Conservation (phyloP, 495 filamentous ascomycete genomes). For the Viridothelium virens region DNA sequence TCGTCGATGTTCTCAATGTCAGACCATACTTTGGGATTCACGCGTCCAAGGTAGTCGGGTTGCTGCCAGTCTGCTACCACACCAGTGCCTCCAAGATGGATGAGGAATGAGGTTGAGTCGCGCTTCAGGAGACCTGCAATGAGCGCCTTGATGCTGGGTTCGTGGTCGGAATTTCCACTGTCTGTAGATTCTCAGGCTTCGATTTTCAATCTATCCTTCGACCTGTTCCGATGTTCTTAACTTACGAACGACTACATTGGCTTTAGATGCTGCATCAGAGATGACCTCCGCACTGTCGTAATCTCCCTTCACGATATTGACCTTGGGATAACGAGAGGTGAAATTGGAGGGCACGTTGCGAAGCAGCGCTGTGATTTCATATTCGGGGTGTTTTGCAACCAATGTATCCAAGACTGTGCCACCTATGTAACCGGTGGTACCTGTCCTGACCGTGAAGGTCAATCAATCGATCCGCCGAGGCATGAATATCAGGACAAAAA, state of each 20-base stretch:
- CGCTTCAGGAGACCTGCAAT: slow-evolving; percentile 26
- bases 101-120: slow-evolving; percentile 20
- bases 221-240: slow-evolving; percentile 4
- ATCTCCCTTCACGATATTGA: slow-evolving; percentile 46
- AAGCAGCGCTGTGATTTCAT: slow-evolving; percentile 40
- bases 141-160: slow-evolving; percentile 23
- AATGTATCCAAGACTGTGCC: slow-evolving; percentile 42
- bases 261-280: slow-evolving; percentile 47
- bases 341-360: slow-evolving; percentile 29
- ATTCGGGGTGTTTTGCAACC: slow-evolving; percentile 39
- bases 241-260: slow-evolving; percentile 52
- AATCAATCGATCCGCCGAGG: neutral
- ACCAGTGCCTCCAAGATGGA: slow-evolving; percentile 26
- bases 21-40: slow-evolving; percentile 31
- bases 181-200: slow-evolving; percentile 14
- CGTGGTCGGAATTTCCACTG: slow-evolving; percentile 27
- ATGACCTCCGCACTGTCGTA: slow-evolving; percentile 47
- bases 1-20: slow-evolving; percentile 21
- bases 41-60: slow-evolving; percentile 17
- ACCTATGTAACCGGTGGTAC: slow-evolving; percentile 46
- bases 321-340: slow-evolving; percentile 41
- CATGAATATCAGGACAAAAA: neutral
- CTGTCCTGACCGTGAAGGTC: slow-evolving; percentile 31
- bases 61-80: slow-evolving; percentile 24
- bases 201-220: neutral